Percentiles rank a stretch among this genome's conserved stretches.
Conservation (phyloP, 768 basidiomycete species). For the Suillus subaureus region DNA sequence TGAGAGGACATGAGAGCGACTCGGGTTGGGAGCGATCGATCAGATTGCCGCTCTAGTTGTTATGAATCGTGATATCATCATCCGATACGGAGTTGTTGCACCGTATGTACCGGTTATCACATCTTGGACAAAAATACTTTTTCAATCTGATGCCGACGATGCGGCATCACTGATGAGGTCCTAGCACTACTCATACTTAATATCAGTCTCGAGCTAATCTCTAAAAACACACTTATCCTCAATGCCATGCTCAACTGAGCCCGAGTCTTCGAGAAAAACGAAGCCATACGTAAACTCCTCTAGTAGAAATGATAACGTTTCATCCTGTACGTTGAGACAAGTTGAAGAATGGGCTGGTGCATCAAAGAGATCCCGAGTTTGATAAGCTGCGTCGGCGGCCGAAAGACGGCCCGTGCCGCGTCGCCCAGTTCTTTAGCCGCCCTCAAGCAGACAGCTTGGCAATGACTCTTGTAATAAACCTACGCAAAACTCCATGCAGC, state of each 20-base stretch:
- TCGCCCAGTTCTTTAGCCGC: background rate
- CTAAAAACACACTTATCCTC: background rate
- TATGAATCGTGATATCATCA: conserved; percentile 5
- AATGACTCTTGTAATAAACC: background rate
- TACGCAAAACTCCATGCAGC: background rate
- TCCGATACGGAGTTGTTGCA: background rate
- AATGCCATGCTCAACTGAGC: background rate
- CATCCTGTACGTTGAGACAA: background rate
- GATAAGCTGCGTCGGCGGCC: too few relatives aligned
- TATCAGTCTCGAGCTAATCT: background rate
- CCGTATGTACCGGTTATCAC: conserved; percentile 4
- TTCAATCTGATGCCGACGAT: conserved; percentile 4
- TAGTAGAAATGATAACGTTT: background rate
- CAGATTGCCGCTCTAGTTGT: background rate
- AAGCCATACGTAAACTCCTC: background rate
- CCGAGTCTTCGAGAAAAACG: background rate
- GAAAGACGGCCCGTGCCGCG: background rate
- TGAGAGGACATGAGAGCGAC: background rate
- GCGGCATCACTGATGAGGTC: background rate
- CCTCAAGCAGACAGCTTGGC: background rate
- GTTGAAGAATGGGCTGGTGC: background rate
- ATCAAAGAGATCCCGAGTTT: too few relatives aligned
- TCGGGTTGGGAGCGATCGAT: background rate
- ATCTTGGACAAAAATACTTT: background rate
- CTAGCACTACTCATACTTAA: background rate